A percentile compares a stretch with the other conserved stretches of the same genome.
These are phyloP conservation scores for Macrophomina tecta DNA, from an alignment of 2,329 filamentous ascomycete species.

Conservation along the genomic window DNA sequence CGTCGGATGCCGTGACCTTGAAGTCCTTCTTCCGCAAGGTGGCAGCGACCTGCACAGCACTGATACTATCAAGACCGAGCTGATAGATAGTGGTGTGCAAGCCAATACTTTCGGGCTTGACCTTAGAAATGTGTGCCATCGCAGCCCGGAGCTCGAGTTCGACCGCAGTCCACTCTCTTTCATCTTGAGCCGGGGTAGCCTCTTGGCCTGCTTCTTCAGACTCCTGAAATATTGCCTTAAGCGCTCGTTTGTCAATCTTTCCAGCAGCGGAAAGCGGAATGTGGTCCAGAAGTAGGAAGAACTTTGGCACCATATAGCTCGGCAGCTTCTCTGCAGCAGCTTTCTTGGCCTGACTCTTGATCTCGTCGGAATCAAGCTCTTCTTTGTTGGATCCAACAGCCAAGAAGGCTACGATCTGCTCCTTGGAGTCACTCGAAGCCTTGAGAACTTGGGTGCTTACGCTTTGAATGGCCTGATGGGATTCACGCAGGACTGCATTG, in stretches of 20 bases:
- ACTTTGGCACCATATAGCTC: conserved; percentile 47
- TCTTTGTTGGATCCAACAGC: conserved; percentile 20
- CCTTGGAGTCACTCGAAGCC: conserved; percentile 36
- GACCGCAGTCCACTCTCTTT: conserved; percentile 54
- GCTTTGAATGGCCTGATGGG: conserved; percentile 33
- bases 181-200: conserved; percentile 20
- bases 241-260: conserved; percentile 47
- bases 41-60: conserved; percentile 76
- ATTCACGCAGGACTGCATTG: conserved; percentile 38
- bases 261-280: conserved; percentile 48
- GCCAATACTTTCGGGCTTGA: conserved; percentile 58
- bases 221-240: conserved; percentile 40
- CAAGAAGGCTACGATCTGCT: conserved; percentile 47
- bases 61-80: conserved; percentile 91
- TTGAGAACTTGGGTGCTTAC: conserved; percentile 43
- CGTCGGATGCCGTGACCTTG: conserved; percentile 70
- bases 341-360: conserved; percentile 35
- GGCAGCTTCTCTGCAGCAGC: conserved; percentile 37
- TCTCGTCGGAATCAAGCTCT: conserved; percentile 24
- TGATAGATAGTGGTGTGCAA: conserved; percentile 77
- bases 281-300: conserved; percentile 40
- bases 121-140: conserved; percentile 64
- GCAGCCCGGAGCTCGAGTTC: conserved; percentile 63
- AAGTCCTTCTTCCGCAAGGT: conserved; percentile 66
- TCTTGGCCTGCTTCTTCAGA: conserved; percentile 27